Evolutionary conservation across 106 monocot genomes (phyloP), one percentile per base, ranked within the genome.

Genomic region (Gastrodia elata): DNA sequence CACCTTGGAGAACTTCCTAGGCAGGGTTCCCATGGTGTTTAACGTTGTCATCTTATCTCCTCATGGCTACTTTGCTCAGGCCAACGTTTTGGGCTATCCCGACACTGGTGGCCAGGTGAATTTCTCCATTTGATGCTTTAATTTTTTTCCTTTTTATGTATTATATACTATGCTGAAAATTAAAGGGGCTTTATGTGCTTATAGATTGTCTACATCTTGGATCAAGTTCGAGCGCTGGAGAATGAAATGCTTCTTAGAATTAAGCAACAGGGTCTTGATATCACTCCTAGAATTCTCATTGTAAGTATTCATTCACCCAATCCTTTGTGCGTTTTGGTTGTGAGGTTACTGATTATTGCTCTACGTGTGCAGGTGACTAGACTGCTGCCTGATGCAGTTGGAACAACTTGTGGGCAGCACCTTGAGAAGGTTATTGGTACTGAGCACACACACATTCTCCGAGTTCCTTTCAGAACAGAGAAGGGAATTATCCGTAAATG

Each of bases 131-230:
- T 11, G 0, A 25, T 67, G 8, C 18, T 71, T 22, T 1, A 71
- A 5, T 32, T 72, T 3, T 9, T 30, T 16, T 43, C 5, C n/a
- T 44, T 8, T 26, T 7, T 4, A 27, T 32, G 27, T 15, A 30
- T 5, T 38, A 1, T 3, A 14, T 35, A 5, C 16, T 11, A 22
- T 40, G 2, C 15, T 64, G 25, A 18, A 2, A 7, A n/a, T n/a
- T n/a, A n/a, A 30, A 33, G 3, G 7, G 7, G 5, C 22, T 22
- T 68, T 13, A 64, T 68, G 18, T 80, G 48, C 77, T n/a, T n/a
- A n/a, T n/a, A 95, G 94, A 76, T 97, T 82, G 96, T 97, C 22
- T 97, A 97, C 73, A 97, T 97, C 68, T 82, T 97, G 88, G 96
- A 97, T 79, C 96, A 97, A 90, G 96, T 97, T 41, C 90, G 96